Conservation (phyloP, 108 stramenopile species). For the Stephanodiscus triporus region DNA sequence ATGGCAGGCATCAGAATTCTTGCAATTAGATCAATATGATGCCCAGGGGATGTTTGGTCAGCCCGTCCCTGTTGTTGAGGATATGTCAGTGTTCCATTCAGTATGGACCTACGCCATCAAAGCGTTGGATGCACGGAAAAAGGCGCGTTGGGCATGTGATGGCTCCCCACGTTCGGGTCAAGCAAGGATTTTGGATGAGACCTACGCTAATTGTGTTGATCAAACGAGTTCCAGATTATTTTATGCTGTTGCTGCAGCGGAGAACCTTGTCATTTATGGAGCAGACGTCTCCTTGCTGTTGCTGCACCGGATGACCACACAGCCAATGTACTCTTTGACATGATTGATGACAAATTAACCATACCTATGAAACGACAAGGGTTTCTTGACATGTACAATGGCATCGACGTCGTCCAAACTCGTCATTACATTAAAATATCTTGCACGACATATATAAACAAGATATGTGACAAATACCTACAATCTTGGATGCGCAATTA, state of each 20-base stretch:
- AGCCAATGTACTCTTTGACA: too few relatives aligned
- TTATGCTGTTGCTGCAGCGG: conserved; percentile 9
- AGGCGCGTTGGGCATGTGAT: not conserved
- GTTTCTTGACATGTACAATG: too few relatives aligned
- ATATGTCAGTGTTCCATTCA: not conserved
- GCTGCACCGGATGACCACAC: too few relatives aligned
- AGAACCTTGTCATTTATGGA: conserved; percentile 6
- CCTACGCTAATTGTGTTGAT: conserved; percentile 16
- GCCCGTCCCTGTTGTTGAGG: not conserved
- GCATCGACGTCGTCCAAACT: too few relatives aligned
- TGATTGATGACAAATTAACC: too few relatives aligned
- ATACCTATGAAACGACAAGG: too few relatives aligned
- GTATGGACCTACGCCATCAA: conserved; percentile 3
- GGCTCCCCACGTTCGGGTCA: not conserved
- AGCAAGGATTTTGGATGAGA: not conserved
- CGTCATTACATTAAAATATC: too few relatives aligned
- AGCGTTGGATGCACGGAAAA: not conserved
- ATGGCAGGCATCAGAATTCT: conserved; percentile 5
- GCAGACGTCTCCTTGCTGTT: conserved; percentile 40
- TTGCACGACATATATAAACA: too few relatives aligned
- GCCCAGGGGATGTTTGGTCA: conserved; percentile 7
- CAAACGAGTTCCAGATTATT: conserved; percentile 24
- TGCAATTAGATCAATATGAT: conserved; percentile 18
- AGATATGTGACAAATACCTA: too few relatives aligned
- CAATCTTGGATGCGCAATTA: too few relatives aligned